Conservation (phyloP, 2,329 filamentous ascomycete species). For the Daldinia sp. region DNA sequence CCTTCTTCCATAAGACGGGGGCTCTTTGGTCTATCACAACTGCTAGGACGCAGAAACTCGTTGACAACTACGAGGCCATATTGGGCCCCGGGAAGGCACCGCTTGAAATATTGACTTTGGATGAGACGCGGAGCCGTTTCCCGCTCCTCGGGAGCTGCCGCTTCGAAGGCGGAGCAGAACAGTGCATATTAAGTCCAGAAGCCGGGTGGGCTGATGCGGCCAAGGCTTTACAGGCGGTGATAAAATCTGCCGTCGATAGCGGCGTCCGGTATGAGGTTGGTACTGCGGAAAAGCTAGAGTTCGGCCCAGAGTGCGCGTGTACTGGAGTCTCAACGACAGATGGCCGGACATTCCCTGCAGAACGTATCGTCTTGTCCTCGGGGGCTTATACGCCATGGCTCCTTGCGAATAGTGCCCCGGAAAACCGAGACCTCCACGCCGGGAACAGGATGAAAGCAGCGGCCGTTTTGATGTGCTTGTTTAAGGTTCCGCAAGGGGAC, state of each 20-base stretch:
- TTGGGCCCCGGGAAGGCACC: slow-evolving; percentile 48
- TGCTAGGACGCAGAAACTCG: slow-evolving; percentile 64
- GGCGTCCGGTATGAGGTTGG: slow-evolving; percentile 71
- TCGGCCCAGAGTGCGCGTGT: slow-evolving; percentile 60
- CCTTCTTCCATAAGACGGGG: slow-evolving; percentile 70
- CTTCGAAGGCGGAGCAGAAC: slow-evolving; percentile 12
- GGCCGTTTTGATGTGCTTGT: slow-evolving; percentile 24
- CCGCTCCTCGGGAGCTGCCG: slow-evolving; percentile 7
- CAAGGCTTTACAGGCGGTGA: slow-evolving; percentile 67
- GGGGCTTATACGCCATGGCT: slow-evolving; percentile 70
- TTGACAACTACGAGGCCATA: slow-evolving; percentile 64
- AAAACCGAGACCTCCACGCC: slow-evolving; percentile 65
- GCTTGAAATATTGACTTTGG: slow-evolving; percentile 59
- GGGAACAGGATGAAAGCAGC: slow-evolving; percentile 66
- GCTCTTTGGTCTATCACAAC: slow-evolving; percentile 66
- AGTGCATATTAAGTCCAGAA: slow-evolving; percentile 17
- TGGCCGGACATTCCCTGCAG: slow-evolving; percentile 60
- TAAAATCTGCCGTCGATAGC: slow-evolving; percentile 62
- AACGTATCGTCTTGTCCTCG: slow-evolving; percentile 65
- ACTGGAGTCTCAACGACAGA: slow-evolving; percentile 62
- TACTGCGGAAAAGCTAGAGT: slow-evolving; percentile 61
- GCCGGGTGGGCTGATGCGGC: slow-evolving; percentile 68
- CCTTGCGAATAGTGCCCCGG: slow-evolving; percentile 63
- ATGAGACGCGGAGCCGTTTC: slow-evolving; percentile 63
- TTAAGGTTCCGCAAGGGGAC: slow-evolving; percentile 13